Base-by-base conservation (phyloP, 2,329 filamentous ascomycete species). In the Fusarium sp. region DNA sequence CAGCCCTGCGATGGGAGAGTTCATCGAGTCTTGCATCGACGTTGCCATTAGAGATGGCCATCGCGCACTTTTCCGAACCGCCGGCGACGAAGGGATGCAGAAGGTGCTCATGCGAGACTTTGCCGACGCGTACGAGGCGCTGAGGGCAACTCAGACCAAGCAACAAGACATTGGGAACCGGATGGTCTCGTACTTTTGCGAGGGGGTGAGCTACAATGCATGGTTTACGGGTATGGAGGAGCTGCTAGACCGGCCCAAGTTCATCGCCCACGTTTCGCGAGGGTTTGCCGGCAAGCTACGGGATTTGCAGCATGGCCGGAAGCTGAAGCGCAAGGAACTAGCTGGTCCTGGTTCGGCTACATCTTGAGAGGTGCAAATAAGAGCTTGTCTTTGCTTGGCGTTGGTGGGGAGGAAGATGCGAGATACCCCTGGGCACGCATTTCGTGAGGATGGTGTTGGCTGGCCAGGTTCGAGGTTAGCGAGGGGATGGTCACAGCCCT, bases 111-210 rank as follows among this genome's bases (percentile, higher is more conserved):
- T 77, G 69, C 46, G 71, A 12, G 76, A 79, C 66, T 81, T 81
- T 70, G 79, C 78, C 8, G 77, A 80, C 30, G 79, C 70, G 7
- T 81, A 76, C 58, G 79, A 81, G 62, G 77, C 77, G 1, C 65
- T 81, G 15, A 62, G 72, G 44, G 50, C 60, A 28, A 65, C 55
- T 3, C 71, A 79, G 16, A n/a, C 37, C 6, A 30, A 31, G 1
- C 78, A 79, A 62, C 55, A 39, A 34, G 66, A 64, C 6, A 64
- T 81, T 9, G 72, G 58, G 3, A 47, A 60, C 6, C 55, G 41
- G 10, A 72, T 81, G 48, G 67, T 80, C n/a, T 62, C 69, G 9
- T 80, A 80, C 51, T 80, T 81, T 54, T 77, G 74, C 55, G 78
- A 76, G 44, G 77, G 77, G 7, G 68, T 80, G 39, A 73, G 68